Evolutionary conservation across 2,329 filamentous ascomycete genomes (phyloP).

Genomic region (Diaporthe sp.): DNA sequence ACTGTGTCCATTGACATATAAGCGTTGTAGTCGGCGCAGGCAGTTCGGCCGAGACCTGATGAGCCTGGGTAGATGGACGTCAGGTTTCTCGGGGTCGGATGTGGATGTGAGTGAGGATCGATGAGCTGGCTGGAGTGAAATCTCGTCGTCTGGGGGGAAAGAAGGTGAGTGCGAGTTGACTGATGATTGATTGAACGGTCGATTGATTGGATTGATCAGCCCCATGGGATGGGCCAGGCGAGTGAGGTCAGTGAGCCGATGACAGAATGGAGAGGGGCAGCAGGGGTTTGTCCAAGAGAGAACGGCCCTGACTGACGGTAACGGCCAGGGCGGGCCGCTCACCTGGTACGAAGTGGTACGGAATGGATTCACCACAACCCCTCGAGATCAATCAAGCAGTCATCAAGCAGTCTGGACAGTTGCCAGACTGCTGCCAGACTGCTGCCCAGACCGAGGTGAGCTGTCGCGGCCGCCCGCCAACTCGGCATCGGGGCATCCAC

Average conservation of each 20-base stretch:
- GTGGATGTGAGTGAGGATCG: conserved; percentile 2
- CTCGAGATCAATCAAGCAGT: conserved; percentile 4
- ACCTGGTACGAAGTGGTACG: not conserved
- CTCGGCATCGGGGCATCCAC: not conserved
- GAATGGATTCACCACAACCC: conserved; percentile 25
- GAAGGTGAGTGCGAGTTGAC: conserved; percentile 12
- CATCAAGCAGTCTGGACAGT: not conserved
- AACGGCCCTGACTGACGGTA: conserved; percentile 7
- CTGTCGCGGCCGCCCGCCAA: not conserved
- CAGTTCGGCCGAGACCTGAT: not conserved
- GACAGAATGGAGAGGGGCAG: not conserved
- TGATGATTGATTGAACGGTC: conserved; percentile 14
- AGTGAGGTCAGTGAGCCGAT: conserved; percentile 18
- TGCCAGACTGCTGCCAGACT: conserved; percentile 4
- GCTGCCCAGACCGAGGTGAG: conserved; percentile 10
- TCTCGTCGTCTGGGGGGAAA: conserved; percentile 19
- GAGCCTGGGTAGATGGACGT: not conserved
- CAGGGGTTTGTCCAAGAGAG: not conserved
- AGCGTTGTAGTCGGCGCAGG: not conserved
- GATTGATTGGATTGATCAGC: conserved; percentile 21
- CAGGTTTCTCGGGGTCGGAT: not conserved
- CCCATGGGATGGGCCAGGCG: not conserved
- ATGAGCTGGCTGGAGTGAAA: conserved; percentile 7
- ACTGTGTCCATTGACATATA: not conserved
- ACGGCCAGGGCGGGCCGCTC: not conserved